Evolutionary conservation across 495 filamentous ascomycete species (phyloP), one percentile per base, ranked within the genome.

Genomic region (Daldinia decipiens): DNA sequence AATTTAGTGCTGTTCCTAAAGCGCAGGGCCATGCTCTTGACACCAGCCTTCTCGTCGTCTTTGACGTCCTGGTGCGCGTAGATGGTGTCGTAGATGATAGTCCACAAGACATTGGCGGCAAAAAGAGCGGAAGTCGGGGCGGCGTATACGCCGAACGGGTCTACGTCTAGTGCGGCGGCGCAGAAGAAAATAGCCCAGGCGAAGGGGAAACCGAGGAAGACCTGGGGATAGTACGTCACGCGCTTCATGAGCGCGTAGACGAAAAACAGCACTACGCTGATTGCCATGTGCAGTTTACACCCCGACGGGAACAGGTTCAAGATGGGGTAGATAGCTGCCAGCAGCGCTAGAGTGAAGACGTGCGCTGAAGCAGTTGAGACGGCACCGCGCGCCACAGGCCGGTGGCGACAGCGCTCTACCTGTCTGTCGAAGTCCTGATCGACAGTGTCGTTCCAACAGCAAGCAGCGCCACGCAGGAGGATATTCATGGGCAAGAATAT

Each of bases 361-460:
- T 80, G 63, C 0, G 74, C 81, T 15, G 76, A 55, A 0, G 61
- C 59, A 5, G 76, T 72, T 0, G 77, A 72, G 6, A 87, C 76
- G 8, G 84, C 84, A 0, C 83, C 80, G 0, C 84, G 79, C 0
- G 85, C 81, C 15, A 87, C 77, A 2, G 83, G 84, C 3, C 84
- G 79, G 40, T 76, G 63, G 2, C 74, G 69, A 24, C 73, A 77
- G 0, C 84, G 79, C 4, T 45, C 70, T 0, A 86, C 81, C 7
- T 75, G 73, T 3, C 78, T 67, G 64, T 87, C 85, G 51, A 79
- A 81, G 8, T 79, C 75, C 11, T 67, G 68, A 61, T 87, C 83
- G 0, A 82, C 29, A 24, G 56, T 80, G 62, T 86, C 83, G 64
- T 87, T 86, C 81, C 82, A 85, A 60, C 65, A 59, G 34, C 75